Evolutionary conservation across 2,329 filamentous ascomycete species (phyloP).

Genomic region (Alternaria gaisen): DNA sequence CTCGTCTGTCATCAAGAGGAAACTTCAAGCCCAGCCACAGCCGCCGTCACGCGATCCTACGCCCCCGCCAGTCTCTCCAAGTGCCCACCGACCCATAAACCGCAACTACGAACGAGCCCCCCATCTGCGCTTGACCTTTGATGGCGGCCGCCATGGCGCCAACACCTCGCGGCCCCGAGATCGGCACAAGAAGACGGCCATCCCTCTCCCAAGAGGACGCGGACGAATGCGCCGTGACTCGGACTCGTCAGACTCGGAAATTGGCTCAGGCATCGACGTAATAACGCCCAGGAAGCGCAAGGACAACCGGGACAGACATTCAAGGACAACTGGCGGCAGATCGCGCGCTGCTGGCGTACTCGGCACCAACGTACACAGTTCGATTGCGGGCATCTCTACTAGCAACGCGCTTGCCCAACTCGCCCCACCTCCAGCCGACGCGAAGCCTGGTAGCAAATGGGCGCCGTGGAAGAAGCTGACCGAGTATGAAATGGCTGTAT

Average conservation of each 20-base stretch:
- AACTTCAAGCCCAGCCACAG: slow-evolving; percentile 68
- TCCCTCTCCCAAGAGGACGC: slow-evolving; percentile 25
- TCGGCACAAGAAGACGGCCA: slow-evolving; percentile 30
- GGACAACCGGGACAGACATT: slow-evolving; percentile 47
- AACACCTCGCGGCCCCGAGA: slow-evolving; percentile 33
- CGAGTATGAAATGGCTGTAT: slow-evolving; percentile 73
- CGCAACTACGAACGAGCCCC: slow-evolving; percentile 35
- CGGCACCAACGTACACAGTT: slow-evolving; percentile 64
- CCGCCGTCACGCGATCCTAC: slow-evolving; percentile 70
- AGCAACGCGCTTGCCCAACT: slow-evolving; percentile 68
- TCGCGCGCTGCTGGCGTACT: slow-evolving; percentile 55
- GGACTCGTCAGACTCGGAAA: slow-evolving; percentile 30
- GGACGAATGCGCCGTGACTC: slow-evolving; percentile 22
- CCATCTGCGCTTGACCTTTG: slow-evolving; percentile 43
- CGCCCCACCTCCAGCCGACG: slow-evolving; percentile 67
- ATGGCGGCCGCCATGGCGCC: slow-evolving; percentile 32
- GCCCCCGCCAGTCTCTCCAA: slow-evolving; percentile 57
- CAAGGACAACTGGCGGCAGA: slow-evolving; percentile 50
- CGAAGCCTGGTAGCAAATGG: slow-evolving; percentile 67
- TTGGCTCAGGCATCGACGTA: slow-evolving; percentile 29
- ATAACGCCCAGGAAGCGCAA: slow-evolving; percentile 36
- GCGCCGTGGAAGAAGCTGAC: slow-evolving; percentile 71
- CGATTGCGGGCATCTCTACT: slow-evolving; percentile 66
- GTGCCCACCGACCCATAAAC: slow-evolving; percentile 38
- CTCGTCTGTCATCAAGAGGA: slow-evolving; percentile 67